Evolutionary conservation across 768 basidiomycete species (phyloP).

Genomic region (Kwoniella mangroviensis): DNA sequence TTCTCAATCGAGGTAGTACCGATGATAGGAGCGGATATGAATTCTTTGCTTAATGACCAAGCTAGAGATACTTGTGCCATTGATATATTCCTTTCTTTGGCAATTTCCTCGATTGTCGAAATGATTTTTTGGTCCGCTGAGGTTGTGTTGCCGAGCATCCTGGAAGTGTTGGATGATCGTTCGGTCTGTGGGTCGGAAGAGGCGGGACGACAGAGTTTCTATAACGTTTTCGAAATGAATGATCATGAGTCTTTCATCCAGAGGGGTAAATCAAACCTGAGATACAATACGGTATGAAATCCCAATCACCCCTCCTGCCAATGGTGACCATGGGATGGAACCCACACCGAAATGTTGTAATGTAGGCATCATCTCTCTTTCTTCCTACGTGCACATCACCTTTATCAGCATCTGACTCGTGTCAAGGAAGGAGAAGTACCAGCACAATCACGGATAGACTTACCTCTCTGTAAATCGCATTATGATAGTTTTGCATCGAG

Average conservation of each 20-base stretch:
- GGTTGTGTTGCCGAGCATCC: constrained; percentile 7
- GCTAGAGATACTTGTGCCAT: constrained; percentile 63
- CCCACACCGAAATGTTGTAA: constrained; percentile 62
- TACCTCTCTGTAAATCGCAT: constrained; percentile 67
- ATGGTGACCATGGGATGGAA: constrained; percentile 65
- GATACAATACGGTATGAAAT: background rate
- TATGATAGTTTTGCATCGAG: constrained; percentile 73
- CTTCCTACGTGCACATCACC: constrained; percentile 27
- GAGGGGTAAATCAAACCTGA: too few species aligned
- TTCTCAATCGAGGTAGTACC: constrained; percentile 60
- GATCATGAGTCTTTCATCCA: background rate
- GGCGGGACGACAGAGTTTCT: background rate
- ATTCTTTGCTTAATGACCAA: constrained; percentile 59
- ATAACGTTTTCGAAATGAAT: constrained; percentile 4
- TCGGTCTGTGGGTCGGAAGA: background rate
- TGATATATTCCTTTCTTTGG: constrained; percentile 58
- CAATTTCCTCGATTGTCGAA: constrained; percentile 60
- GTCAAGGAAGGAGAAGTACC: background rate
- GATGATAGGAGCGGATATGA: constrained; percentile 61
- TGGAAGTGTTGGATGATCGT: constrained; percentile 13
- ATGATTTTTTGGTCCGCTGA: constrained; percentile 58
- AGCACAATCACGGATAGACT: background rate
- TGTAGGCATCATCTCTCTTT: constrained; percentile 55
- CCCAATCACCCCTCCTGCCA: constrained; percentile 47
- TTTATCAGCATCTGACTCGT: background rate